Conservation (phyloP, 2,329 filamentous ascomycete genomes). For the Emmonsiellopsis sp. region DNA sequence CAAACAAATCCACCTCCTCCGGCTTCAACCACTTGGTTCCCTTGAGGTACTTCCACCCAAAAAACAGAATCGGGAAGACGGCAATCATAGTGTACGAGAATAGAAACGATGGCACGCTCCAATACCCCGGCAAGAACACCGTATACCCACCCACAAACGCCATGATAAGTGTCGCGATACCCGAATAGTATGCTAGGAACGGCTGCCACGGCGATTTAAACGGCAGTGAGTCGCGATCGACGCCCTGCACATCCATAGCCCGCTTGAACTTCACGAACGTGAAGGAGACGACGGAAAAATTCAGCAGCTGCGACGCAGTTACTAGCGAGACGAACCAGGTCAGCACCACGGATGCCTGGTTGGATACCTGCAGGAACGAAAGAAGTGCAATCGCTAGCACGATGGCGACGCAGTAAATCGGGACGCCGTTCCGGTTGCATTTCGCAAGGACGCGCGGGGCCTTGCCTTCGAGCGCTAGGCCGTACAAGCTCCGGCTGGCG, state of each 20-base stretch:
- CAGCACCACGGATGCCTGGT: slow-evolving; percentile 57
- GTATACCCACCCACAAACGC: slow-evolving; percentile 75
- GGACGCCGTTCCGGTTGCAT: slow-evolving; percentile 59
- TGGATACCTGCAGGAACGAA: slow-evolving; percentile 64
- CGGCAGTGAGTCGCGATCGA: slow-evolving; percentile 26
- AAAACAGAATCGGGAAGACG: slow-evolving; percentile 59
- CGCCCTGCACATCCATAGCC: slow-evolving; percentile 32
- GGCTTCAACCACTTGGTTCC: slow-evolving; percentile 50
- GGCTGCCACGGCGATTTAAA: slow-evolving; percentile 40
- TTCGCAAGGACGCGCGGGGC: slow-evolving; percentile 57
- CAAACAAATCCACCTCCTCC: slow-evolving; percentile 53
- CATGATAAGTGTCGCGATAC: slow-evolving; percentile 55
- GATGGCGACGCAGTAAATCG: slow-evolving; percentile 60
- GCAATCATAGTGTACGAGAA: slow-evolving; percentile 71
- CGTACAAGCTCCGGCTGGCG: slow-evolving; percentile 59
- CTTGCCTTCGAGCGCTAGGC: slow-evolving; percentile 59
- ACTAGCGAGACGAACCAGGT: slow-evolving; percentile 41
- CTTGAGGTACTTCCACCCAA: slow-evolving; percentile 64
- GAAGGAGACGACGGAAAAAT: slow-evolving; percentile 38
- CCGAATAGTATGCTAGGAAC: slow-evolving; percentile 52
- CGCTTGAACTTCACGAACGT: slow-evolving; percentile 40
- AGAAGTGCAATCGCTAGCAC: slow-evolving; percentile 62
- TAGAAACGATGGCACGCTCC: slow-evolving; percentile 62
- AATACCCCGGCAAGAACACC: slow-evolving; percentile 56
- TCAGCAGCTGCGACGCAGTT: slow-evolving; percentile 36